A percentile compares a stretch with the other conserved stretches of the same genome.
Conservation (phyloP, 2,329 filamentous ascomycete genomes). For the Orbilia ellipsospora region DNA sequence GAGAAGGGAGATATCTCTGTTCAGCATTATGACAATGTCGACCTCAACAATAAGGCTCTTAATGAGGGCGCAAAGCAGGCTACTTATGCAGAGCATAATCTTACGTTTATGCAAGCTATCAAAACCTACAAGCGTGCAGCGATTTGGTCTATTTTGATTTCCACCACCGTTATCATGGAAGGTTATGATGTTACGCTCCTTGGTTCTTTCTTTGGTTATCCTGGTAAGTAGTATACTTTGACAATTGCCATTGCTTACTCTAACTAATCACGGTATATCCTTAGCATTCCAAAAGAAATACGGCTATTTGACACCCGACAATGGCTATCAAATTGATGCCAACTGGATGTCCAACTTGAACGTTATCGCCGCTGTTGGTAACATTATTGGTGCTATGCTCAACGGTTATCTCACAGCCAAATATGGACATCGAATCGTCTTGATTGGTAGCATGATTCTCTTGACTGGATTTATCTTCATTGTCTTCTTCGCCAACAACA, state of each 20-base stretch:
- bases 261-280: conserved; percentile 1
- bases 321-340: conserved; percentile 46
- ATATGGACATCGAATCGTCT: conserved; percentile 67
- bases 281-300: conserved; percentile 55
- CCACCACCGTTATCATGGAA: conserved; percentile 90
- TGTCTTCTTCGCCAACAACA: conserved; percentile 67
- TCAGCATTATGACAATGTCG: conserved; percentile 53
- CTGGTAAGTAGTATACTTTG: conserved; percentile 30
- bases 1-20: conserved; percentile 51
- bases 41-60: conserved; percentile 48
- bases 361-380: conserved; percentile 63
- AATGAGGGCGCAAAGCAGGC: conserved; percentile 61
- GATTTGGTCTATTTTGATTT: conserved; percentile 83
- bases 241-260: neutral
- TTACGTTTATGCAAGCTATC: conserved; percentile 80
- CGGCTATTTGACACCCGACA: conserved; percentile 42
- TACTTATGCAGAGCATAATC: conserved; percentile 69
- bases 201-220: conserved; percentile 70
- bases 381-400: conserved; percentile 67
- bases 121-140: conserved; percentile 88
- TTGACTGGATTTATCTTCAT: conserved; percentile 67
- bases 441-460: conserved; percentile 65
- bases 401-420: conserved; percentile 67
- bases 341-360: conserved; percentile 53
- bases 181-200: conserved; percentile 85